Evolutionary conservation across 495 filamentous ascomycete species (phyloP).

Genomic region (Apiosordaria backusii): DNA sequence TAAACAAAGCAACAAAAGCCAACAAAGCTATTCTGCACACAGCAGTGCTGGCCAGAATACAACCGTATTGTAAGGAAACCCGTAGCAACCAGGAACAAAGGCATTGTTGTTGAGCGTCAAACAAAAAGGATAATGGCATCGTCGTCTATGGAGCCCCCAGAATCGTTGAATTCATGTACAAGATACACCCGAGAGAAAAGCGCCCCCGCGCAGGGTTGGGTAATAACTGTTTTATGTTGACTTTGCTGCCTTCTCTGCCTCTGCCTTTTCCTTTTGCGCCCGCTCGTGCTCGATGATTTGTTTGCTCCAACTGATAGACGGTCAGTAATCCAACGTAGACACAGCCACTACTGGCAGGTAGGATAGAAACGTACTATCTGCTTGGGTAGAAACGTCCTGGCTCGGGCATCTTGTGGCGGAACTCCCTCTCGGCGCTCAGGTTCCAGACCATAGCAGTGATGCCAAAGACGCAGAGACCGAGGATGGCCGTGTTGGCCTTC

Average conservation of each 20-base stretch:
- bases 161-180: slow-evolving; percentile 14
- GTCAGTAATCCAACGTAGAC: slow-evolving; percentile 7
- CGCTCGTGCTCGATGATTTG: slow-evolving; percentile 87
- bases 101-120: not conserved
- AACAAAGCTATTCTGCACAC: not conserved
- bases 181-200: slow-evolving; percentile 6
- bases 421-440: slow-evolving; percentile 78
- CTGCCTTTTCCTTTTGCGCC: slow-evolving; percentile 52
- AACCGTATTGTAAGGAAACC: not conserved
- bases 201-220: not conserved
- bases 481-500: slow-evolving; percentile 88
- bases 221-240: slow-evolving; percentile 13
- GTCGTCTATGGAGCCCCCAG: not conserved
- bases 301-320: slow-evolving; percentile 71
- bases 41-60: not conserved
- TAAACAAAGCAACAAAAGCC: not conserved
- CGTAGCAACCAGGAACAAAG: not conserved
- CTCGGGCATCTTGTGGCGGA: slow-evolving; percentile 81
- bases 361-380: slow-evolving; percentile 73
- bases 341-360: not conserved
- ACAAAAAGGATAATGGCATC: not conserved
- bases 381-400: slow-evolving; percentile 86
- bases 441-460: slow-evolving; percentile 72
- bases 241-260: slow-evolving; percentile 13
- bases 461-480: slow-evolving; percentile 66